Base-by-base conservation (phyloP, 768 basidiomycete species). In the Sistotremastrum niveocremeum region DNA sequence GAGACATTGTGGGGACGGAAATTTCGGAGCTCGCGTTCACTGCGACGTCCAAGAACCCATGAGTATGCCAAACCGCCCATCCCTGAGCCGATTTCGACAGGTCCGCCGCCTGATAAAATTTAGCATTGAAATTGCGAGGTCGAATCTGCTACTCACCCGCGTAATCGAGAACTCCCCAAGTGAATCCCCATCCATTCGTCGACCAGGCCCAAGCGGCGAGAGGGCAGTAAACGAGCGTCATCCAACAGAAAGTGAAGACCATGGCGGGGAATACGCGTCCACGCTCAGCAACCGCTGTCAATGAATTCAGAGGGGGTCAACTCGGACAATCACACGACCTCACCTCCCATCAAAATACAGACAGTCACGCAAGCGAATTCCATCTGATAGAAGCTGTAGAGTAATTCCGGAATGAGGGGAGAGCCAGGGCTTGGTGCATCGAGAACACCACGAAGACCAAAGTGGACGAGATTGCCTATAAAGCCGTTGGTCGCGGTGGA, bases 1-100 rank as follows among this genome's bases (percentile, higher is more conserved):
- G 83, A 78, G 20, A 89, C 86, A 59, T 89, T 88, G 63, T 93
- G 86, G 6, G 89, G 88, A 49, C 86, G 74, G 67, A 89, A 91
- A 59, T 84, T 84, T 49, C 77, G 58, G 6, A 84, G 61, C 54
- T 85, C 80, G 39, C 72, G 72, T 52, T 83, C 79, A 50, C 78
- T 70, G 49, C 91, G 74, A 42, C 79, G 78, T 12, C 91, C 91
- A 49, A 97, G 76, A 49, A 87, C 81, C 76, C 87, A 79, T 8
- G 89, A 76, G 62, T 80, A 87, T 1, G 89, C 88, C 46, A 95
- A 73, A 2, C 88, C 84, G 29, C 79, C 80, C 32, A 88, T 74
- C 20, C 91, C 91, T 50, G 80, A 83, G 41, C 81, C 81, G 48
- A 90, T 87, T 60, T 90, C 85, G 53, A 91, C 87, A 9, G 88